Conservation (phyloP, 2,329 filamentous ascomycete genomes). For the Colletotrichum sidae region DNA sequence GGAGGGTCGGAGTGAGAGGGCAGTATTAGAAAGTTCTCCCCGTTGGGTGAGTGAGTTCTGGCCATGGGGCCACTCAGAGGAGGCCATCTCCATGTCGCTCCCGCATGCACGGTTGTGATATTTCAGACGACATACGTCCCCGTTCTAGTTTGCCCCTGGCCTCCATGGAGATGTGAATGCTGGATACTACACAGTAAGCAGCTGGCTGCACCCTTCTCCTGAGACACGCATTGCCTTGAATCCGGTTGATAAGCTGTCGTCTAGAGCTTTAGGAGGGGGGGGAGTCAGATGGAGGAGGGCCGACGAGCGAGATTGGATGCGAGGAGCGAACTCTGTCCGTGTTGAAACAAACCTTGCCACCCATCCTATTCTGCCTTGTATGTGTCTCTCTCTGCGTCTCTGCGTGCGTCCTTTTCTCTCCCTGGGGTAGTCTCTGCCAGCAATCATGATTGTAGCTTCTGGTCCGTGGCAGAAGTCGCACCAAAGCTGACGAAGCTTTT, state of each 20-base stretch:
- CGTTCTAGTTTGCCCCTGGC: neutral
- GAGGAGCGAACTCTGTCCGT: conserved; percentile 28
- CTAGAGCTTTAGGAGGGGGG: conserved; percentile 17
- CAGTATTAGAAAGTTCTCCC: neutral
- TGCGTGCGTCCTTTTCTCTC: too few species aligned
- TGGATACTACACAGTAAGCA: neutral
- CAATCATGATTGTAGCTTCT: neutral
- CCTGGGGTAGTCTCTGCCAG: too few species aligned
- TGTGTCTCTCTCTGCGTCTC: neutral
- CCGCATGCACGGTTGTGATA: conserved; percentile 6
- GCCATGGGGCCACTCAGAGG: conserved; percentile 5
- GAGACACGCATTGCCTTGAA: conserved; percentile 32
- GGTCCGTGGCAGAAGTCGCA: conserved; percentile 3
- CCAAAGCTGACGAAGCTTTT: neutral
- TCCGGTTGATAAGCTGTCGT: conserved; percentile 32
- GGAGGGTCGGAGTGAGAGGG: neutral
- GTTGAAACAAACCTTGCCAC: conserved; percentile 36
- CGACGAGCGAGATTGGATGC: conserved; percentile 16
- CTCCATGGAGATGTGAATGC: neutral
- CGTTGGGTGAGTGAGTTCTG: conserved; percentile 7
- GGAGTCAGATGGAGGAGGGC: conserved; percentile 13
- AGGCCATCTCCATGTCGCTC: conserved; percentile 20
- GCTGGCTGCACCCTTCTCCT: conserved; percentile 2
- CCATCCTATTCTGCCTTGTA: neutral
- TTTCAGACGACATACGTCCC: conserved; percentile 31